A percentile compares a stretch with the other conserved stretches of the same genome.
Conservation (phyloP, 1,284 basidiomycete genomes). For the Moniliophthora roreri region DNA sequence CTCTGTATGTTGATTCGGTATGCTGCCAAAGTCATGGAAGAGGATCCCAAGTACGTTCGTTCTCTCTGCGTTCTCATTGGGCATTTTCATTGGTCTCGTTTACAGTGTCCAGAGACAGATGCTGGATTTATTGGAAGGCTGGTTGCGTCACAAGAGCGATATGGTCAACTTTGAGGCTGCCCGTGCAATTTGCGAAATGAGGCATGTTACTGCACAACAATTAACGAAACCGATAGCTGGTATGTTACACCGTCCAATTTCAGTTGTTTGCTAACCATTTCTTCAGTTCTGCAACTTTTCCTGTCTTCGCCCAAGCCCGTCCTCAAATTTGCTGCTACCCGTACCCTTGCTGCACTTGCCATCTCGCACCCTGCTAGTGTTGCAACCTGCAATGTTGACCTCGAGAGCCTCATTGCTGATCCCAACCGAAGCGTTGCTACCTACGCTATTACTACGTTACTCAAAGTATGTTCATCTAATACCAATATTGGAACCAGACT, state of each 20-base stretch:
- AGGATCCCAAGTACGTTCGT: constrained; percentile 87
- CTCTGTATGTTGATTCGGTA: constrained; percentile 99
- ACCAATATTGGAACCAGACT: constrained; percentile 11
- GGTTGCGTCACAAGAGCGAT: constrained; percentile 98
- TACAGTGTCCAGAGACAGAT: constrained; percentile 87
- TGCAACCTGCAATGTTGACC: constrained; percentile 93
- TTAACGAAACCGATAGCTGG: constrained; percentile 88
- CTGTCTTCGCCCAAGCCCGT: constrained; percentile 91
- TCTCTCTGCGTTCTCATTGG: constrained; percentile 6
- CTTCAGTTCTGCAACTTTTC: constrained; percentile 86
- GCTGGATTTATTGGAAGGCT: constrained; percentile 92
- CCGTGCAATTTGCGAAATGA: constrained; percentile 96
- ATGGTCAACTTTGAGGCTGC: constrained; percentile 99
- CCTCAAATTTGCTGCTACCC: constrained; percentile 96
- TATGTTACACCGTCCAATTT: constrained; percentile 45
- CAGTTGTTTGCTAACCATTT: constrained; percentile 6
- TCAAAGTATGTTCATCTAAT: constrained; percentile 65
- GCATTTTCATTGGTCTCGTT: constrained; percentile 1
- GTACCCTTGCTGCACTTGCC: constrained; percentile 89
- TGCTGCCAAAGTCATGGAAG: constrained; percentile 96
- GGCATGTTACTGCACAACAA: constrained; percentile 75
- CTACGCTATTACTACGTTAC: constrained; percentile 96
- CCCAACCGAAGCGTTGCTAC: constrained; percentile 96
- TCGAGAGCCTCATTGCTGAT: constrained; percentile 97
- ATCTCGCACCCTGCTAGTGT: constrained; percentile 85